phyloP scores from a whole-genome alignment of 768 basidiomycete species.

The Lactifluus subvellereus region DNA sequence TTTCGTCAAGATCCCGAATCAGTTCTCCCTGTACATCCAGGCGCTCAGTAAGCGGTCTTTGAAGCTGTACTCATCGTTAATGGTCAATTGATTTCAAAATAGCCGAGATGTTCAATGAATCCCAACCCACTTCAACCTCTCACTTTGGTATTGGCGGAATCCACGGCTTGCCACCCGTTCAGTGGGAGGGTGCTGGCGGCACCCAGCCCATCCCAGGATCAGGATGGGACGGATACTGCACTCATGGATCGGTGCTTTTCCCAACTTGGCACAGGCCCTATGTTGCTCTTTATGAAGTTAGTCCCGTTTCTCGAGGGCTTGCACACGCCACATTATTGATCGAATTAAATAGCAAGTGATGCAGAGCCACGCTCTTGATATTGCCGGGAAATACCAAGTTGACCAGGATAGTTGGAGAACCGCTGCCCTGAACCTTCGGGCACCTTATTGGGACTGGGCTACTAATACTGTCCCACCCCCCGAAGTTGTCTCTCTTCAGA shows the following conservation, averaged over 20 bases:
- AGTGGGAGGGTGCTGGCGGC: constrained; percentile 39
- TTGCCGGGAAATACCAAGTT: constrained; percentile 37
- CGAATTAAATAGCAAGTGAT: constrained; percentile 39
- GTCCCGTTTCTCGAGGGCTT: background rate
- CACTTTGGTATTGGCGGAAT: constrained; percentile 46
- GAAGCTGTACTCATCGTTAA: background rate
- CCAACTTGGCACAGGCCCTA: constrained; percentile 50
- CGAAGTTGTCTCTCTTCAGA: constrained; percentile 33
- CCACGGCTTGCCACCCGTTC: constrained; percentile 44
- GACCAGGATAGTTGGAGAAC: constrained; percentile 27
- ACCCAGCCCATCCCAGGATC: constrained; percentile 25
- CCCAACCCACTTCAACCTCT: constrained; percentile 33
- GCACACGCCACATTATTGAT: background rate
- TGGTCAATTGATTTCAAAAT: background rate
- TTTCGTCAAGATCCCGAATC: constrained; percentile 36
- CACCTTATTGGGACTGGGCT: constrained; percentile 52
- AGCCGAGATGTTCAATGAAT: constrained; percentile 31
- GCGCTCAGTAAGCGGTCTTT: constrained; percentile 38
- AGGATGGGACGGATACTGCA: constrained; percentile 44
- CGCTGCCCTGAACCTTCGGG: constrained; percentile 36
- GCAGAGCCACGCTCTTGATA: constrained; percentile 35
- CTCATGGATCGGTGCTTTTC: constrained; percentile 47
- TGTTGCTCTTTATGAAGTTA: constrained; percentile 8
- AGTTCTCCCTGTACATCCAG: constrained; percentile 47
- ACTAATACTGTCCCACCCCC: constrained; percentile 33